These are phyloP conservation scores for Podospora bellae-mahoneyi DNA, from an alignment of 495 filamentous ascomycete genomes.

Conservation along the genomic window DNA sequence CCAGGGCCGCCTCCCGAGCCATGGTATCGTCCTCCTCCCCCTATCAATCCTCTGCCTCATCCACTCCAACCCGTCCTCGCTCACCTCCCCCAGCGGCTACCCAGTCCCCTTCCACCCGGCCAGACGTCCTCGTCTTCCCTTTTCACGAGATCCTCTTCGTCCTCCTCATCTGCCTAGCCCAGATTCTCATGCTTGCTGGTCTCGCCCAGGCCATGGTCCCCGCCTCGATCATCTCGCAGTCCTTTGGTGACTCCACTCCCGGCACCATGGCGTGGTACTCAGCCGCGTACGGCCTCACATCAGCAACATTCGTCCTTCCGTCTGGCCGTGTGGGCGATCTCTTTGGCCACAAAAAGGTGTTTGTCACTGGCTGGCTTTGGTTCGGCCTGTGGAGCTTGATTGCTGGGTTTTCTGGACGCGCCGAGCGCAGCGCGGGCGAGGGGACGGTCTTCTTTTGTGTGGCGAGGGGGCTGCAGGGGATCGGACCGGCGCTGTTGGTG, in stretches of 20 bases:
- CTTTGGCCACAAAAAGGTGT: slow-evolving; percentile 62
- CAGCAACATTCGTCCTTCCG: slow-evolving; percentile 67
- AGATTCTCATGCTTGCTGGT: slow-evolving; percentile 29
- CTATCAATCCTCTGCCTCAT: neutral
- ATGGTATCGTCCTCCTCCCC: neutral
- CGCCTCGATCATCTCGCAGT: slow-evolving; percentile 42
- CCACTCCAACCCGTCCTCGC: neutral
- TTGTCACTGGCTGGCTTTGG: slow-evolving; percentile 63
- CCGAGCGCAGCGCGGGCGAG: slow-evolving; percentile 4
- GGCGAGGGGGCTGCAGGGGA: slow-evolving; percentile 55
- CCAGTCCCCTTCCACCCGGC: neutral
- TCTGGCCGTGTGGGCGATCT: slow-evolving; percentile 65
- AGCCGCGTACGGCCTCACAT: slow-evolving; percentile 49
- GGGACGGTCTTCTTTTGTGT: slow-evolving; percentile 55
- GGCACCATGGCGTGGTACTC: slow-evolving; percentile 51
- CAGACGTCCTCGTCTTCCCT: slow-evolving; percentile 9
- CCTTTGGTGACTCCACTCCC: slow-evolving; percentile 39
- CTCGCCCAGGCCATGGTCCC: slow-evolving; percentile 41
- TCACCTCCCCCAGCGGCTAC: neutral
- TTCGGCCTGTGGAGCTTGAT: slow-evolving; percentile 60
- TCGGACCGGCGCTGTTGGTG: slow-evolving; percentile 58
- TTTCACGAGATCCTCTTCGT: slow-evolving; percentile 22
- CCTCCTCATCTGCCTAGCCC: slow-evolving; percentile 18
- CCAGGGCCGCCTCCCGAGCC: neutral
- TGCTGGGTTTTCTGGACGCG: slow-evolving; percentile 49